Conservation (phyloP, 2,329 filamentous ascomycete genomes). For the Nannizziopsis arthrosporioides region DNA sequence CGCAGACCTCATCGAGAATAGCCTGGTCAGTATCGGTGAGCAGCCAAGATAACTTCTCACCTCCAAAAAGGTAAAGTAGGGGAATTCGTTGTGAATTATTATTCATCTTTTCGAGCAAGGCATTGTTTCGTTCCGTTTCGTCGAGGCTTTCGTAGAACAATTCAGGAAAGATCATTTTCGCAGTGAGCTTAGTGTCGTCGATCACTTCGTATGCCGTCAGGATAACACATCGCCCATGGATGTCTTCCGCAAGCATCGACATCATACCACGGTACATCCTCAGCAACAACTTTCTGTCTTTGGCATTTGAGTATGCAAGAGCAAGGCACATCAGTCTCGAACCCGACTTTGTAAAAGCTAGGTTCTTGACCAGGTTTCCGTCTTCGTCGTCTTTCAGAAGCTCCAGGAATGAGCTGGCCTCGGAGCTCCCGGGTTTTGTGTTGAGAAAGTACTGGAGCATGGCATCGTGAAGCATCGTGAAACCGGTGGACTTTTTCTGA, state of each 20-base stretch:
- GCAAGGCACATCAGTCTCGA: slow-evolving; percentile 69
- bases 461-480: slow-evolving; percentile 95
- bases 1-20: slow-evolving; percentile 63
- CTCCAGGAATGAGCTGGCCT: slow-evolving; percentile 79
- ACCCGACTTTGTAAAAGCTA: slow-evolving; percentile 88
- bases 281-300: slow-evolving; percentile 82
- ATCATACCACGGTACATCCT: slow-evolving; percentile 85
- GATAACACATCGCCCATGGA: slow-evolving; percentile 66
- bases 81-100: slow-evolving; percentile 46
- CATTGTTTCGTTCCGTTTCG: slow-evolving; percentile 31
- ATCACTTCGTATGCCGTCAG: slow-evolving; percentile 80
- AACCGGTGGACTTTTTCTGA: slow-evolving; percentile 92
- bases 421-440: slow-evolving; percentile 61
- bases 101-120: slow-evolving; percentile 33
- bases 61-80: slow-evolving; percentile 69
- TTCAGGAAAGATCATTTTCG: slow-evolving; percentile 78
- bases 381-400: slow-evolving; percentile 84
- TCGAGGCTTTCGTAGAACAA: slow-evolving; percentile 54
- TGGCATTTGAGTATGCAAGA: slow-evolving; percentile 74
- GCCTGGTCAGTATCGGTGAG: slow-evolving; percentile 54
- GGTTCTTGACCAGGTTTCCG: slow-evolving; percentile 82
- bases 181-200: slow-evolving; percentile 81
- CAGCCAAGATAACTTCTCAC: slow-evolving; percentile 49
- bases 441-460: slow-evolving; percentile 95
- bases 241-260: slow-evolving; percentile 70